Base-by-base conservation (phyloP, 2,329 filamentous ascomycete genomes). In the Ceratocystis albifundus region DNA sequence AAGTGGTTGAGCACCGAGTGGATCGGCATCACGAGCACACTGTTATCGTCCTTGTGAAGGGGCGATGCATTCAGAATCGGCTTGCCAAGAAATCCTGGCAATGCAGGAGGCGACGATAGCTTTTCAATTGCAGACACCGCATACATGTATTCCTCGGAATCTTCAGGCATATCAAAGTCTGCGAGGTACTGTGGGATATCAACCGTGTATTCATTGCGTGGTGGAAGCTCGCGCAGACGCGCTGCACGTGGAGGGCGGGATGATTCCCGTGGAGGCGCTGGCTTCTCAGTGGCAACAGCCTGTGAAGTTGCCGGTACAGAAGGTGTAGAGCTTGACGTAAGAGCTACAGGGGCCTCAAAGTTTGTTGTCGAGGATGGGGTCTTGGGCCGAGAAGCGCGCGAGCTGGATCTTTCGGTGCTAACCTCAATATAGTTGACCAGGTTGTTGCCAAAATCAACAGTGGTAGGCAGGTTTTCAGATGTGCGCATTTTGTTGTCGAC, bases 371-470 rank as follows among this genome's bases (percentile, higher is more conserved):
- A 32, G 5, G 70, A 57, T 4, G 62, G 41, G 15, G 32, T 45
- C 62, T 67, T 67, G 61, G 66, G 48, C 17, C 62, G 57, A 7
- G 63, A 32, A 5, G 69, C 66, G 12, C 64, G 77, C 71, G 80
- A 79, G 36, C 86, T 76, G 72, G 92, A 88, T 66, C 91, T 87
- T 45, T 89, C 85, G 8, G 61, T 36, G 50, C 50, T 61, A 69
- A 97, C 89, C 78, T 99, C 94, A 73, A 99, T 90, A 74, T 97
- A 99, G 77, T 99, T 99, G 76, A 99, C 93, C 20, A 99, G 81
- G 74, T 96, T 96, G 77, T 97, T 97, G 70, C 91, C 95, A 75
- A 95, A 96, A 75, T 99, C 94, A 67, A 99, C 94, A 1, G 94
- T 96, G 0, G 94, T 97, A 15, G 94, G 93, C 66, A 96, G 80